Evolutionary conservation across 2,329 filamentous ascomycete species (phyloP).

Genomic region (Trichocomaceae sp.): DNA sequence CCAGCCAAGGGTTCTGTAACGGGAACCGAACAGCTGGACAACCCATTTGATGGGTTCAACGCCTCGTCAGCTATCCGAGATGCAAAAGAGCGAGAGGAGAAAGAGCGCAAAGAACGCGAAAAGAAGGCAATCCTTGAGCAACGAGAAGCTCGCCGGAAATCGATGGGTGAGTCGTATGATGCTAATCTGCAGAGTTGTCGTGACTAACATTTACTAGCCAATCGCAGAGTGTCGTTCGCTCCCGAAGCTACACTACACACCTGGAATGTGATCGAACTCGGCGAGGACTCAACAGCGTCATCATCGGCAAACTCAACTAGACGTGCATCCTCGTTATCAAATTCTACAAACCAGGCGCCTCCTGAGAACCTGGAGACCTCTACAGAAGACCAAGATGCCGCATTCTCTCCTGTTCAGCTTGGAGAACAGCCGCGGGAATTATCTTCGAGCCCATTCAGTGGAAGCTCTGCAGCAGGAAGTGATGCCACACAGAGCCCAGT

Average conservation of each 20-base stretch:
- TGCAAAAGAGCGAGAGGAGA: constrained; percentile 62
- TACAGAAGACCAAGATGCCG: constrained; percentile 53
- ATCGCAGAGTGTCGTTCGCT: constrained; percentile 90
- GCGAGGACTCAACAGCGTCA: constrained; percentile 76
- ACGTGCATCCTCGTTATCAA: constrained; percentile 58
- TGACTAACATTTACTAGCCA: constrained; percentile 45
- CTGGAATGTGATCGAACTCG: constrained; percentile 87
- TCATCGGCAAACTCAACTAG: constrained; percentile 68
- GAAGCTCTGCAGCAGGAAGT: constrained; percentile 43
- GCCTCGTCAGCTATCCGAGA: constrained; percentile 33
- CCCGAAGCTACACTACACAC: constrained; percentile 96
- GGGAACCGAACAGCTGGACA: constrained; percentile 38
- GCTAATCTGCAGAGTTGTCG: background rate
- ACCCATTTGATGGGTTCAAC: constrained; percentile 44
- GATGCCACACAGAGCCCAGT: constrained; percentile 34
- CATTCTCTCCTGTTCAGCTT: constrained; percentile 58
- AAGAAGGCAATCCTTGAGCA: constrained; percentile 59
- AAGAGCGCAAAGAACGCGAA: constrained; percentile 53
- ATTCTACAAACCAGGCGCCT: constrained; percentile 23
- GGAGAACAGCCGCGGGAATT: constrained; percentile 61
- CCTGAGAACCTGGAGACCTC: constrained; percentile 40
- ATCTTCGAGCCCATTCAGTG: constrained; percentile 73
- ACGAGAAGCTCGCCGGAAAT: constrained; percentile 84
- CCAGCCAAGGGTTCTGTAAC: constrained; percentile 27
- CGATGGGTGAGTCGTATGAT: constrained; percentile 51